Base-by-base conservation (phyloP, 768 basidiomycete species). In the Xerocomus potaroensis region DNA sequence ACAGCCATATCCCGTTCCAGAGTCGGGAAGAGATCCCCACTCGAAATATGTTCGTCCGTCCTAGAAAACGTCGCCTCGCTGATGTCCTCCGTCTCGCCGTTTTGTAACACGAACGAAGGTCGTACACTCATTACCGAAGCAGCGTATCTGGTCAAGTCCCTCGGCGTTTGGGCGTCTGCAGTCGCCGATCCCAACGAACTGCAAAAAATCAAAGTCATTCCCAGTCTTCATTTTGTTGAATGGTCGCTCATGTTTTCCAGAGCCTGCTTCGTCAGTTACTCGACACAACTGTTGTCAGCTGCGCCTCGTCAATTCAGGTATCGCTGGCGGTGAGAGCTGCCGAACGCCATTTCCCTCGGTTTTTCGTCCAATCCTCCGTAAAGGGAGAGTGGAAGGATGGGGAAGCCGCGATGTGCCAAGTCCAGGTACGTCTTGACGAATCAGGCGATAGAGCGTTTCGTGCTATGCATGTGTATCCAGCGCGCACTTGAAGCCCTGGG, bases 261-360 rank as follows among this genome's bases (percentile, higher is more conserved):
- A 50, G 27, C 6, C 47, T 61, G 24, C 57, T 66, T 41, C 51
- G 53, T 33, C 50, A 45, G 1, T 58, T 74, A 24, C 51, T 78
- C 4, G 72, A 75, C 19, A 56, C 62, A 14, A 60, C 69, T 11
- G 39, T 76, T 8, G 48, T 66, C 3, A 52, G 52, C 9, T 75
- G 65, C 50, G 62, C 69, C 14, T 56, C 59, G 34, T 72, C 60
- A 31, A 68, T 81, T 16, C 66, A 72, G 26, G 66, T 71, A 2
- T 69, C 59, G 9, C 60, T 80, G 3, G 75, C 81, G 2, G 69
- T 75, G 46, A 64, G 76, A 41, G 67, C 70, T 7, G 75, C 81
- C 35, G 70, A 73, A 53, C 24, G 44, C 8, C 58, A 64, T 41
- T 79, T 73, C 51, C 76, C 82, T 8, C 70, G 75, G 14, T 63